Conservation (phyloP, 352 stramenopile genomes). For the Thalassiosira hispida region DNA sequence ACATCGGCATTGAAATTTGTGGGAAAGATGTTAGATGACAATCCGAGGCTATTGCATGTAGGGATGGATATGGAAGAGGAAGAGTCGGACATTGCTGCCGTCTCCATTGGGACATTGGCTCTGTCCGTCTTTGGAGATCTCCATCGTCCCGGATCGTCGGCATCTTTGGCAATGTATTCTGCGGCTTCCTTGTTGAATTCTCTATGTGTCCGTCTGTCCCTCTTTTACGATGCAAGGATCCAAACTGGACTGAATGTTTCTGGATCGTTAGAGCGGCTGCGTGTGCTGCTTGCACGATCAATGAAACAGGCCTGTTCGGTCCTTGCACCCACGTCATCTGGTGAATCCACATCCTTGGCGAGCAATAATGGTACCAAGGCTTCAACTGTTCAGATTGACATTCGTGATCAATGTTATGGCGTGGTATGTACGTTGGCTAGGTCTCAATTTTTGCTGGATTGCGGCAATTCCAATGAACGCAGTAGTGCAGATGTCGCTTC, state of each 20-base stretch:
- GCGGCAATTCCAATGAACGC: constrained; percentile 17
- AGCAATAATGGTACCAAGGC: constrained; percentile 24
- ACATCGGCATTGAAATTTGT: constrained; percentile 55
- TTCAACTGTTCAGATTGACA: constrained; percentile 54
- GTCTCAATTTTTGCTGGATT: constrained; percentile 53
- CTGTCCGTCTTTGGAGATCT: constrained; percentile 40
- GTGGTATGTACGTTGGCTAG: constrained; percentile 68
- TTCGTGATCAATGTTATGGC: constrained; percentile 75
- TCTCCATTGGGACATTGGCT: constrained; percentile 55
- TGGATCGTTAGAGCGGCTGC: constrained; percentile 30
- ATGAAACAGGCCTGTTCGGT: constrained; percentile 54
- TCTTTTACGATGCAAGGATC: constrained; percentile 49
- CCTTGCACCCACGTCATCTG: constrained; percentile 53
- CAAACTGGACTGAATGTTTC: neutral
- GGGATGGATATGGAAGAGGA: constrained; percentile 27
- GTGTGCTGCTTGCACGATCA: constrained; percentile 44
- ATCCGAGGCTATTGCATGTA: constrained; percentile 60
- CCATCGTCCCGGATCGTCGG: constrained; percentile 45
- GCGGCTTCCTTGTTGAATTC: constrained; percentile 66
- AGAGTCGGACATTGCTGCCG: constrained; percentile 35
- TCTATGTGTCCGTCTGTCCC: constrained; percentile 54
- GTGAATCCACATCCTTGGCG: constrained; percentile 30
- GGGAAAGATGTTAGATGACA: constrained; percentile 64
- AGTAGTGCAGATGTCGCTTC: neutral
- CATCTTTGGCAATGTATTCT: constrained; percentile 34